These are phyloP conservation scores for Clohesyomyces aquaticus DNA, from an alignment of 495 filamentous ascomycete species.

Conservation along the genomic window DNA sequence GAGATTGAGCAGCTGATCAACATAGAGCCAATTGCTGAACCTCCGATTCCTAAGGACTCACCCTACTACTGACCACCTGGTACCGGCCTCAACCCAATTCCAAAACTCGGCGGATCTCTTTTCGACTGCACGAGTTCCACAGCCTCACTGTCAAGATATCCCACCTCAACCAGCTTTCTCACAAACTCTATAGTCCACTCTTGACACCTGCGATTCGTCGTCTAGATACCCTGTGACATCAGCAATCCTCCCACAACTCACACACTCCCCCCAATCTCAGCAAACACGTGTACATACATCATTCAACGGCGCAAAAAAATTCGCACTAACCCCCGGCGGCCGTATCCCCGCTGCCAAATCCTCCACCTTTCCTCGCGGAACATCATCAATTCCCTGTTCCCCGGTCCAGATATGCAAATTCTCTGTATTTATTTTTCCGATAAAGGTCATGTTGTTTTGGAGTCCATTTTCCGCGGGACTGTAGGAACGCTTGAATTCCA, in stretches of 20 bases:
- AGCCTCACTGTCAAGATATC: constrained; percentile 1
- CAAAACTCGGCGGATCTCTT: not conserved
- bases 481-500: constrained; percentile 17
- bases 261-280: too few relatives aligned
- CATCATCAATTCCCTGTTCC: not conserved
- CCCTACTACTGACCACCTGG: too few relatives aligned
- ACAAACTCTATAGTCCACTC: constrained; percentile 13
- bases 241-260: too few relatives aligned
- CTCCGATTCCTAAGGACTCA: too few relatives aligned
- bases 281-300: not conserved
- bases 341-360: not conserved
- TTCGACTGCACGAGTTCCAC: constrained; percentile 1
- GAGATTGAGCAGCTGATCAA: too few relatives aligned
- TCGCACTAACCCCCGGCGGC: not conserved
- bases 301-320: constrained; percentile 2
- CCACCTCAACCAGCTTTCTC: not conserved
- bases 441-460: not conserved
- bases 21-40: too few relatives aligned
- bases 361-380: not conserved
- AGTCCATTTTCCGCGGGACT: not conserved
- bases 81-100: too few relatives aligned
- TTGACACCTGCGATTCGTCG: constrained; percentile 12
- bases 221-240: too few relatives aligned
- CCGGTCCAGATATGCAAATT: constrained; percentile 3
- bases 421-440: constrained; percentile 7